Base-by-base conservation (phyloP, 176 grass and related monocot genomes). In the Urochloa ruziziensis region DNA sequence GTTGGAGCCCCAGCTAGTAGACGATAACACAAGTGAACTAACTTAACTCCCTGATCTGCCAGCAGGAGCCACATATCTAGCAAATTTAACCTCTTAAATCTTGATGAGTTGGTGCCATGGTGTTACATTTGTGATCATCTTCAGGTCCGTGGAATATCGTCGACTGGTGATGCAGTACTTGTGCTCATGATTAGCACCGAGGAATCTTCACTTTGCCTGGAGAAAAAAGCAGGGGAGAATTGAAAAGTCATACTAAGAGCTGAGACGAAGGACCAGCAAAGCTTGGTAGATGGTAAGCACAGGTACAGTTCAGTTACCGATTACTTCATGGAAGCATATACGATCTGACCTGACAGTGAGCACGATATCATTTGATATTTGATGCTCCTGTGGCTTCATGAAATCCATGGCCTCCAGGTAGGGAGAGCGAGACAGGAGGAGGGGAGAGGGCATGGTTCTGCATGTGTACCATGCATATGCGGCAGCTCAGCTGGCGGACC, bases 261-360 rank as follows among this genome's bases (percentile, higher is more conserved):
- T 34, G 67, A 46, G 66, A n/a, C 36, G 25, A n/a, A 18, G 33
- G 23, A 70, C 10, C 42, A 43, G 28, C 19, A 40, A 9, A 47
- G 24, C 25, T 11, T 15, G 8, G 25, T 18, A 4, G 2, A 24
- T 25, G 1, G 37, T 43, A 69, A 69, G 7, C 7, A 28, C 2
- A 53, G 8, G 61, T 52, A 67, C 79, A 64, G 21, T 44, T 67
- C 67, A 72, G 80, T 82, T 82, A 59, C 67, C 25, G 51, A 81
- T 70, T 59, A 70, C 79, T 66, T 63, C 77, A 67, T 32, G 34
- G 48, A 56, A 81, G 79, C 49, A 68, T 42, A 57, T 62, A 72
- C 43, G 24, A 51, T 11, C 75, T 4, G 61, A 18, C 4, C 70
- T 74, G 70, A 74, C 70, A 74, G 10, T 0, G 8, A 28, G 43